Evolutionary conservation across 805 yeast genomes (phyloP), one percentile per base, ranked within the genome.

Genomic region (Kluyveromyces starmeri): DNA sequence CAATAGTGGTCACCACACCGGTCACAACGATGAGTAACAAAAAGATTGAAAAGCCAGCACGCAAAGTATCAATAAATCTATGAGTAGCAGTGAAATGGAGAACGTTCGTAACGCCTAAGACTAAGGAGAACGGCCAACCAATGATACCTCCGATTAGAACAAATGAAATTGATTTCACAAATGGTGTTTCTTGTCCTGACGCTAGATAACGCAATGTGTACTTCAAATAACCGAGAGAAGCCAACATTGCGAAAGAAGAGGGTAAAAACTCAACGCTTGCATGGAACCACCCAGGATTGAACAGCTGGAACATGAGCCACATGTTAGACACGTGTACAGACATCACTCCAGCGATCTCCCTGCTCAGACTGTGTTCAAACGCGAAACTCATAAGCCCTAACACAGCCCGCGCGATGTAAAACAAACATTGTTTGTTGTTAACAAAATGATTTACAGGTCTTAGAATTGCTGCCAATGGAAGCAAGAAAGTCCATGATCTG

Each of bases 91-190:
- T 38, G 40, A 49, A 59, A 50, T 62, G 74, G 1, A 61, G 31
- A 13, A 72, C 67, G 37, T 77, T 66, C 1, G 95, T 92, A 2
- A 71, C 43, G 2, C 76, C 75, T 37, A 85, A 55, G 0, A 70
- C 75, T 37, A 83, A 56, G 0, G 79, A 72, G 55, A 88, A 89
- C 1, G 96, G 96, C 96, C 96, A 89, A 2, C 96, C 96, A 20
- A 82, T 42, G 2, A 88, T 49, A 0, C 89, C 89, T 4, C 86
- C 94, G n/a, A 81, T 42, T 14, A 57, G 46, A 33, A 51, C 50
- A 31, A 47, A 51, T 2, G 49, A 37, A n/a, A 56, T 35, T 30
- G 57, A 47, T 13, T 45, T 42, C 17, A 51, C 39, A 35, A 58
- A 55, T 20, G 43, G 42, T 2, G 39, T 28, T 6, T 38, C 43